Evolutionary conservation across 176 grass and related monocot species (phyloP).

Genomic region (Miscanthus lutarioriparius): DNA sequence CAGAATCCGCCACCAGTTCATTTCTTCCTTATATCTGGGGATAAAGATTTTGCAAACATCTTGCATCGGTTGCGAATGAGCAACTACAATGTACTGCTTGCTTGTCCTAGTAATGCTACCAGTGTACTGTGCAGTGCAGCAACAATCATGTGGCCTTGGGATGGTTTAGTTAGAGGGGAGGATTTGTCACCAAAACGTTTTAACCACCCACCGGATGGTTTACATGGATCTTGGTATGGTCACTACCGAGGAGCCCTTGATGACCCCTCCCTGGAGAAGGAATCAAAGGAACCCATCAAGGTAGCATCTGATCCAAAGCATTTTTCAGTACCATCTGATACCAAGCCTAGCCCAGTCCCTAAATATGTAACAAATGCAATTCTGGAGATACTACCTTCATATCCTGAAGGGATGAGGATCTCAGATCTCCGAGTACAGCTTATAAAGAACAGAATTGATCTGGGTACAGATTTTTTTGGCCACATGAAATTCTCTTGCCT

Average conservation of each 20-base stretch:
- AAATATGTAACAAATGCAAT: constrained; percentile 46
- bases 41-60: constrained; percentile 79
- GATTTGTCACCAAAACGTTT: constrained; percentile 51
- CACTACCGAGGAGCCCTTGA: constrained; percentile 68
- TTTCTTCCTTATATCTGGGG: constrained; percentile 92
- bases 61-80: constrained; percentile 89
- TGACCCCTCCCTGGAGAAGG: constrained; percentile 49
- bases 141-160: constrained; percentile 89
- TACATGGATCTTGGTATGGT: constrained; percentile 94
- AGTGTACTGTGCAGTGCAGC: constrained; percentile 64
- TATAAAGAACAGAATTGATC: constrained; percentile 39
- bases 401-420: constrained; percentile 59
- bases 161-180: constrained; percentile 73
- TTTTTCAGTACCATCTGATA: constrained; percentile 29
- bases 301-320: constrained; percentile 30
- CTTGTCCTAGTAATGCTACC: constrained; percentile 38
- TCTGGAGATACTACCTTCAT: constrained; percentile 31
- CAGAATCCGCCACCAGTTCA: constrained; percentile 89
- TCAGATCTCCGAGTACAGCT: constrained; percentile 33
- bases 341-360: constrained; percentile 36
- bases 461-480: constrained; percentile 59
- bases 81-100: constrained; percentile 94
- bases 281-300: constrained; percentile 46
- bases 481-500: constrained; percentile 63
- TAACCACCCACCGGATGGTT: constrained; percentile 87